A percentile compares a stretch with the other conserved stretches of the same genome.
phyloP scores from a whole-genome alignment of 192 early-diverging fungal genomes.

The Coemansia sp. region DNA sequence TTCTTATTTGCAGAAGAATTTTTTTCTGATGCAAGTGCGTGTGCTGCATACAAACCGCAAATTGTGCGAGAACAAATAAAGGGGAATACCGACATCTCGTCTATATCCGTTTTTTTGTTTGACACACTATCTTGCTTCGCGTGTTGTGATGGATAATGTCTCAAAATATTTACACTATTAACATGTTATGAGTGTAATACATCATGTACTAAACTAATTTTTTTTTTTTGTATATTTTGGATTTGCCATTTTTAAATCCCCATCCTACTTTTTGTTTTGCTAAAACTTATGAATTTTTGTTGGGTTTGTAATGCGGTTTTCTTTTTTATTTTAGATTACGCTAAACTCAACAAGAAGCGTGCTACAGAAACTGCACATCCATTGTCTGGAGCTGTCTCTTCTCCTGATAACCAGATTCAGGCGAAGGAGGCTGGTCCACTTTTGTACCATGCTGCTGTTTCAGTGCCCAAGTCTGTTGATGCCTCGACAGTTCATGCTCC shows the following conservation, averaged over 20 bases:
- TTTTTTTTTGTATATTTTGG: neutral
- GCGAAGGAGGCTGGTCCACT: neutral
- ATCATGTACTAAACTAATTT: no score
- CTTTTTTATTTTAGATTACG: constrained; percentile 47
- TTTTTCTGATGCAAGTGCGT: neutral
- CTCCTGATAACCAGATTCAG: neutral
- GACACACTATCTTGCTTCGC: neutral
- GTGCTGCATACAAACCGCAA: neutral
- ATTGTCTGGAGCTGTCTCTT: constrained; percentile 6
- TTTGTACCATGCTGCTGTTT: neutral
- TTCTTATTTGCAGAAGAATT: constrained; percentile 2
- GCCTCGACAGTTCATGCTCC: neutral
- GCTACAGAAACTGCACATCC: constrained; percentile 29
- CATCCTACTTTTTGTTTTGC: neutral
- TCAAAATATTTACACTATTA: no score
- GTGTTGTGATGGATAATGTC: neutral
- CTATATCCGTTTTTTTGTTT: neutral
- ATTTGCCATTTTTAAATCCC: constrained; percentile 9
- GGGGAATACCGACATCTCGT: neutral
- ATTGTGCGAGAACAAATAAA: neutral
- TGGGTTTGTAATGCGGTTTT: neutral
- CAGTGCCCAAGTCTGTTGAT: neutral
- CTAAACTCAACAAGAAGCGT: constrained; percentile 58
- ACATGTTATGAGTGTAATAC: no score
- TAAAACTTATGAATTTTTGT: neutral